Evolutionary conservation across 2,329 filamentous ascomycete species (phyloP), one percentile per base, ranked within the genome.

Genomic region (Mariannaea elegans): DNA sequence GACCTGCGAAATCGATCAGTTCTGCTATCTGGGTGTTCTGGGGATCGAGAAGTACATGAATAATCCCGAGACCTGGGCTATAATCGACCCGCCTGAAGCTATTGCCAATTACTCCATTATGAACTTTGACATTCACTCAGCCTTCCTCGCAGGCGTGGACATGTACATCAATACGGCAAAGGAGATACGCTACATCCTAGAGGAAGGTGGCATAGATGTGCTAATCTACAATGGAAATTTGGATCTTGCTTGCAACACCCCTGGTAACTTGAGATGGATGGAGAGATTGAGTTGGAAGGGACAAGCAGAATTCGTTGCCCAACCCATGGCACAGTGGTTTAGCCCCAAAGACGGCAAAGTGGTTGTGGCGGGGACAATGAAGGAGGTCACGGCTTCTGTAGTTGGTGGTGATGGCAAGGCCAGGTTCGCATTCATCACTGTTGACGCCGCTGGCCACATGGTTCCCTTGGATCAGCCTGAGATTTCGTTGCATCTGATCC

Each of bases 171-270:
- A 68, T 49, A 3, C 56, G 46, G 31, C 18, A 1, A 6, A 12
- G 1, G 55, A 68, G 18, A 45, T 68, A 0, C 23, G 52, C 0
- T 63, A 60, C 14, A 12, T 68, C 0, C 50, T 66, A 6, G n/a
- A n/a, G n/a, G 16, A 63, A 8, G 16, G 49, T 1, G 34, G 48
- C 0, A n/a, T 68, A 0, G 63, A 68, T 14, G 63, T 68, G 1
- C 21, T 68, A 0, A 29, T 68, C 14, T 68, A 68, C 14, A 65
- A 68, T 21, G 65, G 65, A 5, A 68, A 68, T 2, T 9, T 68
- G 1, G 65, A 68, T 8, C 56, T 68, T 0, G 65, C 65, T 0
- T 68, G 65, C 21, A 68, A 68, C 10, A 68, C 63, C 0, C 61
- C 65, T 2, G 65, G 65, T 4, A 68, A 68, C 21, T 1, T 68